These are phyloP conservation scores for Verticillium zaregamsianum DNA, from an alignment of 2,329 filamentous ascomycete genomes.

Conservation along the genomic window DNA sequence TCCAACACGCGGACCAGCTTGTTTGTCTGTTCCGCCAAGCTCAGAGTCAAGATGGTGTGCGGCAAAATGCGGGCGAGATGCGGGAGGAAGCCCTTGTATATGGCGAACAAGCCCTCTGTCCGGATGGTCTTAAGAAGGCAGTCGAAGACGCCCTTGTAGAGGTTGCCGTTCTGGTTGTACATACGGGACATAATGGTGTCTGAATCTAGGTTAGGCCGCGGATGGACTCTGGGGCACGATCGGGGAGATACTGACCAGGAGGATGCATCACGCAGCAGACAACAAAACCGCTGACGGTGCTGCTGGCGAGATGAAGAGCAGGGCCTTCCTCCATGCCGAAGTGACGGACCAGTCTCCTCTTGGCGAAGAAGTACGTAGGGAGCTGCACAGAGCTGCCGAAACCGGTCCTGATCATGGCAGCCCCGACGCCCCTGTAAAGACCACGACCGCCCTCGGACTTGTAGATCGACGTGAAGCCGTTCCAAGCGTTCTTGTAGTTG, in stretches of 20 bases:
- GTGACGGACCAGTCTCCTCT: slow-evolving; percentile 77
- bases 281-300: slow-evolving; percentile 86
- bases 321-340: slow-evolving; percentile 88
- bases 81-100: slow-evolving; percentile 97
- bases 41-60: slow-evolving; percentile 91
- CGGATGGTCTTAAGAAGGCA: slow-evolving; percentile 86
- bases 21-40: slow-evolving; percentile 93
- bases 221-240: background rate
- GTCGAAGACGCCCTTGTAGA: slow-evolving; percentile 92
- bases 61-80: slow-evolving; percentile 92
- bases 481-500: slow-evolving; percentile 77
- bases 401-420: slow-evolving; percentile 92
- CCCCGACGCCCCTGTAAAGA: slow-evolving; percentile 84
- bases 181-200: slow-evolving; percentile 98
- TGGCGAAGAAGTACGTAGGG: slow-evolving; percentile 97
- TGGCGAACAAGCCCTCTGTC: slow-evolving; percentile 85
- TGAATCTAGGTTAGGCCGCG: slow-evolving; percentile 18
- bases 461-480: slow-evolving; percentile 81
- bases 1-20: slow-evolving; percentile 84
- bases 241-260: slow-evolving; percentile 56
- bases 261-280: slow-evolving; percentile 98
- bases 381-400: slow-evolving; percentile 95
- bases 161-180: slow-evolving; percentile 97
- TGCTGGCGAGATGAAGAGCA: slow-evolving; percentile 82
- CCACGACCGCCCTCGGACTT: slow-evolving; percentile 70